Conservation (phyloP, 1,284 basidiomycete genomes). For the Malassezia vespertilionis region DNA sequence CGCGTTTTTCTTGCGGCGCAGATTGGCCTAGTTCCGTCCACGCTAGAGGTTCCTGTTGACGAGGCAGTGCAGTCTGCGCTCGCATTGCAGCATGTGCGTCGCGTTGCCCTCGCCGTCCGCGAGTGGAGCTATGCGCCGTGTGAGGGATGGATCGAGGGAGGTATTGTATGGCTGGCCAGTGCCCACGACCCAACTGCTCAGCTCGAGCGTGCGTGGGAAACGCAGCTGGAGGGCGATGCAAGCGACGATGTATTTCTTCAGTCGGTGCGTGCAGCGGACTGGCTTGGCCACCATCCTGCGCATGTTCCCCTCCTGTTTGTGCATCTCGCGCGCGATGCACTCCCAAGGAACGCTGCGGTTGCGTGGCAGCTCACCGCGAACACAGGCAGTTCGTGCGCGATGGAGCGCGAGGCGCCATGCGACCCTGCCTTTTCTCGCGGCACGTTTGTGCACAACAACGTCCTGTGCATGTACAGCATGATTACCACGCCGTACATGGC, state of each 20-base stretch:
- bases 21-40: conserved; percentile 74
- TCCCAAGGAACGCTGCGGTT: conserved; percentile 29
- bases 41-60: conserved; percentile 57
- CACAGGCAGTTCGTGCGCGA: conserved; percentile 23
- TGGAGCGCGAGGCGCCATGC: not conserved
- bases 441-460: not conserved
- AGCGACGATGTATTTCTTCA: conserved; percentile 8
- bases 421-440: not conserved
- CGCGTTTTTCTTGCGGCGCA: conserved; percentile 82
- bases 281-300: conserved; percentile 2
- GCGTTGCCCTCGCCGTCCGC: conserved; percentile 53
- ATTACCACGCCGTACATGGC: not conserved
- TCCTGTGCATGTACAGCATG: conserved; percentile 5
- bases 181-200: conserved; percentile 1
- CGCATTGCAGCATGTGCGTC: conserved; percentile 66
- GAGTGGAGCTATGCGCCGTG: conserved; percentile 15
- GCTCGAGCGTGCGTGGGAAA: conserved; percentile 11
- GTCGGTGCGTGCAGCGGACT: not conserved
- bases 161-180: conserved; percentile 40
- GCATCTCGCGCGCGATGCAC: conserved; percentile 14
- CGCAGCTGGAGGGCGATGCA: not conserved
- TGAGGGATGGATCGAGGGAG: conserved; percentile 36
- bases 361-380: conserved; percentile 44
- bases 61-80: conserved; percentile 61
- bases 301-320: conserved; percentile 25